Evolutionary conservation across 2,329 filamentous ascomycete genomes (phyloP).

Genomic region (Calcarisporium arbuscula): DNA sequence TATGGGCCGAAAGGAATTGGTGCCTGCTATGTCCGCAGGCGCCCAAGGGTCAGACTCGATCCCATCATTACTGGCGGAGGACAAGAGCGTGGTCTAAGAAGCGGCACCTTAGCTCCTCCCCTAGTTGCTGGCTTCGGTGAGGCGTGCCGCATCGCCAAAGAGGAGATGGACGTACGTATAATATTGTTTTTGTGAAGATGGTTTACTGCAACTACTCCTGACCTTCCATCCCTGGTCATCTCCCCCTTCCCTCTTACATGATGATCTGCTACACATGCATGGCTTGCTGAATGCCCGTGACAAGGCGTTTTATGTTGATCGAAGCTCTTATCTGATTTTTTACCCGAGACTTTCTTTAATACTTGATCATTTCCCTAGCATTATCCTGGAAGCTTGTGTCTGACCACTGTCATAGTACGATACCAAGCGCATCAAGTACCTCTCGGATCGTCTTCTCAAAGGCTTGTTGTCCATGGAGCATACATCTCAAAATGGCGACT

Average conservation of each 20-base stretch:
- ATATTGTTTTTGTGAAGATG: slow-evolving; percentile 11
- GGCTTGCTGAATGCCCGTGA: slow-evolving; percentile 78
- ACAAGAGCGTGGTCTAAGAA: slow-evolving; percentile 90
- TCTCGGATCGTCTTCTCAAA: slow-evolving; percentile 78
- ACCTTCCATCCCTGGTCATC: not conserved
- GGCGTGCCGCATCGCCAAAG: slow-evolving; percentile 83
- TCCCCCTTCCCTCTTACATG: slow-evolving; percentile 34
- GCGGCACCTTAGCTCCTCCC: slow-evolving; percentile 85
- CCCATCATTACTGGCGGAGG: slow-evolving; percentile 95
- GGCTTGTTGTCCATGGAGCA: slow-evolving; percentile 87
- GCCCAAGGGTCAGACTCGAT: slow-evolving; percentile 88
- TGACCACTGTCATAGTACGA: slow-evolving; percentile 65
- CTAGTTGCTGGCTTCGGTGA: slow-evolving; percentile 91
- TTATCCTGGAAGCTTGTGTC: too few relatives aligned
- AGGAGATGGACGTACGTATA: slow-evolving; percentile 79
- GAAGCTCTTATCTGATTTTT: slow-evolving; percentile 60
- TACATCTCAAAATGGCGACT: slow-evolving; percentile 83
- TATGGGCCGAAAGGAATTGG: slow-evolving; percentile 97
- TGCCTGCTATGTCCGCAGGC: slow-evolving; percentile 88
- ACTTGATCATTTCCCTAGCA: too few relatives aligned
- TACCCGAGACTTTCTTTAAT: too few relatives aligned
- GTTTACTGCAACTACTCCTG: not conserved
- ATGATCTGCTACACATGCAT: slow-evolving; percentile 87
- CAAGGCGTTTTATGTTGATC: slow-evolving; percentile 51
- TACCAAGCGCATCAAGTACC: slow-evolving; percentile 69